Evolutionary conservation across 768 basidiomycete species (phyloP), one percentile per base, ranked within the genome.

Genomic region (Tulasnella sp.): DNA sequence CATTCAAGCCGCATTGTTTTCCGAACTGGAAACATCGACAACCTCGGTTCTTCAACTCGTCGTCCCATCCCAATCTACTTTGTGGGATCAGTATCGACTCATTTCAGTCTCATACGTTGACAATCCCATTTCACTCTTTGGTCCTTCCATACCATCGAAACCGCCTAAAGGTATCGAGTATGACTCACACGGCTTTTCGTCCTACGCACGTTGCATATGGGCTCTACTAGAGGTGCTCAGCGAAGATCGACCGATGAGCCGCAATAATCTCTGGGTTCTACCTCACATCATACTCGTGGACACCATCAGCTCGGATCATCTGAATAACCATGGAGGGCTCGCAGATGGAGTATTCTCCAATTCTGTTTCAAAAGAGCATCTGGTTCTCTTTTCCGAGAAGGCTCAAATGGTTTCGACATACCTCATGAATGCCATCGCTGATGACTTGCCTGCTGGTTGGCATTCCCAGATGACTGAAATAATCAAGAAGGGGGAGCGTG

Each of bases 211-310:
- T 15, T 66, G 71, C 4, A 70, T 78, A 10, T 63, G 65, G 31
- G 78, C 77, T 0, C 63, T 86, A 4, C 63, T 87, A 2, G 66
- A 72, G 1, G 62, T 76, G 24, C 67, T 87, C 51, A 57, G 67
- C 4, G 67, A 73, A 5, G 76, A 87, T 57, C 77, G 86, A 32
- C 67, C 73, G n/a, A 56, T 73, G 1, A 77, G 81, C 3, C 74
- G 70, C 44, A 65, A 67, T 13, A 73, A 83, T 45, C 58, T 77
- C 0, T 83, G 82, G 80, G 72, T 75, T 0, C 61, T 96, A 4
- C 74, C 76, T 7, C 83, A 89, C 60, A 67, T 89, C 48, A 64
- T 85, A 7, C 71, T 75, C 0, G 68, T 89, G 20, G 68, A 70
- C n/a, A 1, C 61, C 79, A 4, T 80, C 80, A 53, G 78, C 79